Evolutionary conservation across 129 eudicot genomes (phyloP), one percentile per base, ranked within the genome.

Genomic region (Rutidosis leptorrhynchoides): DNA sequence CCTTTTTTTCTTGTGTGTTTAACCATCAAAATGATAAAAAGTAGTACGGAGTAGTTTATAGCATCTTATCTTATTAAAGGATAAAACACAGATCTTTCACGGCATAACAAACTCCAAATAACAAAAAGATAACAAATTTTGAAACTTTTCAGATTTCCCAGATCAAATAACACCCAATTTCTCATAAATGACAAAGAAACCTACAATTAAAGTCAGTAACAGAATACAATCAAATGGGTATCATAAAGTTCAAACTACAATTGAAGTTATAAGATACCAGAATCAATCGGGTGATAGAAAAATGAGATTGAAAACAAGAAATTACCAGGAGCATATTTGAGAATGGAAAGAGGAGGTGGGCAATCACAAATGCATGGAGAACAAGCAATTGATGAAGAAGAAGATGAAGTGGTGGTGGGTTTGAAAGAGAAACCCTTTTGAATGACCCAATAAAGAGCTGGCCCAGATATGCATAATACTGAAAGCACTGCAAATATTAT

Each of bases 291-390:
- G 43, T 21, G 40, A 5, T 30, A 22, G 14, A 45, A 52, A 54
- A 8, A 72, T 59, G 27, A 52, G 61, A 30, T 20, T 17, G 32
- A 43, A 11, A 24, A 40, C 16, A 43, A 65, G 23, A 17, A 67
- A 22, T 42, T 65, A 86, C 90, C 90, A 72, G 91, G 89, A 70
- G 84, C 84, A 72, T 83, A 79, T 52, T 84, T 83, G 46, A 80
- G 76, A 62, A 90, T 81, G 43, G 97, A 79, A 25, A 82, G 97
- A 56, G 95, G 95, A 69, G 97, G 92, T 30, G 95, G 83, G 58
- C 97, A 87, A 62, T 82, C 72, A 65, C 97, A 90, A 51, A 62
- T n/a, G 76, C 97, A 90, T 3, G 95, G 87, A 71, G 75, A 54
- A 58, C 97, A 90, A 78, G 83, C 69, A 62, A 73, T 64, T 62